Percentiles rank a stretch among this genome's conserved stretches.
Conservation (phyloP, 257 asterid species). For the Solanum ossicruentum region DNA sequence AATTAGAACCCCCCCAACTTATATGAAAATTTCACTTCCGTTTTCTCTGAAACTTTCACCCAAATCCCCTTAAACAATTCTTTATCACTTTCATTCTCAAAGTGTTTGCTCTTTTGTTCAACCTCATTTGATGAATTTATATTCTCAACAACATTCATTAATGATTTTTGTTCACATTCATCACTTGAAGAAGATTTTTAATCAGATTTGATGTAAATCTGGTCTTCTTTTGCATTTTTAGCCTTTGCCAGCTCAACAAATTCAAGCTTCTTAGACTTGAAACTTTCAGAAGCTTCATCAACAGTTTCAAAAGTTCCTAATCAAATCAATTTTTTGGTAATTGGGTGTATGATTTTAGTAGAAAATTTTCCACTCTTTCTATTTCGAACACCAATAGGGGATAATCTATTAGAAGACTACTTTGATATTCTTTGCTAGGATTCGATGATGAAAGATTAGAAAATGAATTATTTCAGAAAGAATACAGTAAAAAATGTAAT, state of each 20-base stretch:
- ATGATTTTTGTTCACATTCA: not conserved
- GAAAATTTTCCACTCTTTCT: not conserved
- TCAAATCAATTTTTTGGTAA: not conserved
- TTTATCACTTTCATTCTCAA: no score
- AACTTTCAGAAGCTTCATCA: not conserved
- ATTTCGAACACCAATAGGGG: not conserved
- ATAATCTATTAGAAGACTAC: not conserved
- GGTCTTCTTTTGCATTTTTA: not conserved
- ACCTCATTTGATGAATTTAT: not conserved
- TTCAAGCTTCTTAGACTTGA: not conserved
- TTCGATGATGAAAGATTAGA: not conserved
- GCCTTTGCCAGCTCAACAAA: not conserved
- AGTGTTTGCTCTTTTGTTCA: not conserved
- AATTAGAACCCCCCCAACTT: no score
- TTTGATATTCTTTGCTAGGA: not conserved
- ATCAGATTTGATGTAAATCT: not conserved
- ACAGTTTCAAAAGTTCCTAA: not conserved
- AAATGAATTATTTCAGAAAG: not conserved
- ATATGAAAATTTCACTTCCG: no score
- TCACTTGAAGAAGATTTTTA: not conserved
- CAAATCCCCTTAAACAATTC: no score
- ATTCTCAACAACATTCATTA: not conserved
- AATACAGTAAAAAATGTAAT: not conserved
- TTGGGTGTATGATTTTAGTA: not conserved
- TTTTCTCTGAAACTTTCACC: no score